These are phyloP conservation scores for Rhodosporidiobolus odoratus DNA, from an alignment of 768 basidiomycete species.

Conservation along the genomic window DNA sequence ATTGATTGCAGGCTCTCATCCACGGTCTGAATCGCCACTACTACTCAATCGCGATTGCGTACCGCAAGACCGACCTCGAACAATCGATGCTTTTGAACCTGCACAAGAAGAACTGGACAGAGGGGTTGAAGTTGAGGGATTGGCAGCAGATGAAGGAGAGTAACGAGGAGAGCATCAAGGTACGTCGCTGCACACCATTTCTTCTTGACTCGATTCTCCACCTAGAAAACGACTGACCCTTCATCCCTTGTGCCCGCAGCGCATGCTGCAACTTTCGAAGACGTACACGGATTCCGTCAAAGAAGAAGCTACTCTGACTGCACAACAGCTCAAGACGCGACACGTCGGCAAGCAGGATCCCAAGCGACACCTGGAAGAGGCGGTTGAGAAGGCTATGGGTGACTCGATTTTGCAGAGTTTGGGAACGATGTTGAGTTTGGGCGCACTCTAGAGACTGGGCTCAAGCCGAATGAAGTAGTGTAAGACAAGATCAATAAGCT, in stretches of 20 bases:
- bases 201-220: constrained; percentile 41
- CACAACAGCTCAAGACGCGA: constrained; percentile 90
- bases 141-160: constrained; percentile 78
- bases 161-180: constrained; percentile 94
- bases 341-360: constrained; percentile 53
- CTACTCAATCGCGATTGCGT: constrained; percentile 95
- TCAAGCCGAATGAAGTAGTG: too few species aligned
- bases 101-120: constrained; percentile 98
- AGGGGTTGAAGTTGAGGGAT: constrained; percentile 84
- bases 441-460: constrained; percentile 5
- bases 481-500: too few species aligned
- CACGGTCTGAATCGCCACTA: constrained; percentile 97
- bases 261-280: constrained; percentile 86
- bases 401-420: constrained; percentile 49
- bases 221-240: neutral
- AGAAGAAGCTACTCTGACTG: constrained; percentile 90
- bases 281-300: constrained; percentile 97
- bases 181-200: constrained; percentile 49
- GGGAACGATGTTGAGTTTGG: constrained; percentile 31
- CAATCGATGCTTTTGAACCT: constrained; percentile 98
- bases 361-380: constrained; percentile 94
- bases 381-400: constrained; percentile 96
- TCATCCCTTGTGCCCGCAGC: constrained; percentile 50
- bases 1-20: constrained; percentile 50
- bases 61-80: constrained; percentile 95